Evolutionary conservation across 2,329 filamentous ascomycete species (phyloP).

Genomic region (Botrytis fabae): DNA sequence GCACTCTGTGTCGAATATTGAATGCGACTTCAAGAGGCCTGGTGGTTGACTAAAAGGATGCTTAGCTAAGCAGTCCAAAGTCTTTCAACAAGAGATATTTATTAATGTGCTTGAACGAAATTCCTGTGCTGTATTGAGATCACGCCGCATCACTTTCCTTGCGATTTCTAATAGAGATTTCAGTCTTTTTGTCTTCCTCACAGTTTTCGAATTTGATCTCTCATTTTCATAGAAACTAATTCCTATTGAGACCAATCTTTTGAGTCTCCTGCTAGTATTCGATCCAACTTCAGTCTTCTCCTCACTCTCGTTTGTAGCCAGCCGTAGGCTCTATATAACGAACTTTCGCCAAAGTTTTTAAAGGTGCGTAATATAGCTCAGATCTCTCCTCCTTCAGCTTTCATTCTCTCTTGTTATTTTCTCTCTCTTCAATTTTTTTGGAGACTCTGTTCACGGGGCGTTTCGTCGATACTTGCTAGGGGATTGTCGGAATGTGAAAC

Average conservation of each 20-base stretch:
- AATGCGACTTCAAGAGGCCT: not conserved
- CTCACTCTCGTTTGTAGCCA: not conserved
- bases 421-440: not conserved
- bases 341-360: not conserved
- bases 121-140: not conserved
- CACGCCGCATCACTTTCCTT: not conserved
- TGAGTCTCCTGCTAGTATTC: not conserved
- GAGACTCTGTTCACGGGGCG: not conserved
- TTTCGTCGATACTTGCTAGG: not conserved
- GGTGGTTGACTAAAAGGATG: not conserved
- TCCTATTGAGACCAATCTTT: not conserved
- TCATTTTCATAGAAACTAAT: not conserved
- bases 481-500: too few species aligned
- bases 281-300: not conserved
- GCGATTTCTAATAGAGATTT: not conserved
- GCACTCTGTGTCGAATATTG: not conserved
- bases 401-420: not conserved
- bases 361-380: constrained; percentile 2
- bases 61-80: constrained; percentile 13
- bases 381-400: too few species aligned
- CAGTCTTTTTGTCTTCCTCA: not conserved
- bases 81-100: not conserved
- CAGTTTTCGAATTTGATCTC: not conserved
- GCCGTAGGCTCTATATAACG: not conserved
- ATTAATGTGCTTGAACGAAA: not conserved